Conservation (phyloP, 805 yeast genomes). For the Kluyveromyces aestuarii region DNA sequence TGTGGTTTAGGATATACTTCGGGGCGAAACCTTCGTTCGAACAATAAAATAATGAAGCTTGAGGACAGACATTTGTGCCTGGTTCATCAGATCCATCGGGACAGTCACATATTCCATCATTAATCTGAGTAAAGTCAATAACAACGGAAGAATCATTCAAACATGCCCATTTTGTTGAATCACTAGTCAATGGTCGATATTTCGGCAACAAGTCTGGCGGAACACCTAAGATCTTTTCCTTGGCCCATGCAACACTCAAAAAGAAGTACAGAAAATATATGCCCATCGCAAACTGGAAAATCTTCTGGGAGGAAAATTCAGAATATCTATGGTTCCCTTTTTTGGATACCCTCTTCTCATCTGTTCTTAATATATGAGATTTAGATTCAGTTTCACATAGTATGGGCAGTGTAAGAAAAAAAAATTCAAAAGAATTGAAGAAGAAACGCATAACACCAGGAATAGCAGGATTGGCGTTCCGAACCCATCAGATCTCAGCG, state of each 20-base stretch:
- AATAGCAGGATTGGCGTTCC: too few relatives aligned
- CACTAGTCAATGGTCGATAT: slow-evolving; percentile 31
- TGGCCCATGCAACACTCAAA: neutral
- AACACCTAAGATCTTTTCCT: slow-evolving; percentile 9
- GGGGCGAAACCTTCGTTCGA: slow-evolving; percentile 63
- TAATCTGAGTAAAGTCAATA: slow-evolving; percentile 53
- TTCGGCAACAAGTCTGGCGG: slow-evolving; percentile 12
- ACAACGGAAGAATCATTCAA: slow-evolving; percentile 55
- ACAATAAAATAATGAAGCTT: slow-evolving; percentile 50
- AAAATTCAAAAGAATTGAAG: too few relatives aligned
- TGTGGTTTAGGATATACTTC: slow-evolving; percentile 50
- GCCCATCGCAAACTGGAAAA: neutral
- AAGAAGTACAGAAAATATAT: neutral
- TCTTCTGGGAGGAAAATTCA: neutral
- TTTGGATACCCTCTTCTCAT: too few relatives aligned
- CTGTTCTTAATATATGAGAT: too few relatives aligned
- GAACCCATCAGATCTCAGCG: too few relatives aligned
- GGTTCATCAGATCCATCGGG: slow-evolving; percentile 98
- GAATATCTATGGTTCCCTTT: neutral
- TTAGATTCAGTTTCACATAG: too few relatives aligned
- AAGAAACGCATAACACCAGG: too few relatives aligned
- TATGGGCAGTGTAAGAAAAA: too few relatives aligned
- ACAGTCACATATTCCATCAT: slow-evolving; percentile 91
- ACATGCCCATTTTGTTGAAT: slow-evolving; percentile 60
- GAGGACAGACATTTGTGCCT: slow-evolving; percentile 77